Conservation (phyloP, 495 filamentous ascomycete genomes). For the Hyaloscypha finlandica region DNA sequence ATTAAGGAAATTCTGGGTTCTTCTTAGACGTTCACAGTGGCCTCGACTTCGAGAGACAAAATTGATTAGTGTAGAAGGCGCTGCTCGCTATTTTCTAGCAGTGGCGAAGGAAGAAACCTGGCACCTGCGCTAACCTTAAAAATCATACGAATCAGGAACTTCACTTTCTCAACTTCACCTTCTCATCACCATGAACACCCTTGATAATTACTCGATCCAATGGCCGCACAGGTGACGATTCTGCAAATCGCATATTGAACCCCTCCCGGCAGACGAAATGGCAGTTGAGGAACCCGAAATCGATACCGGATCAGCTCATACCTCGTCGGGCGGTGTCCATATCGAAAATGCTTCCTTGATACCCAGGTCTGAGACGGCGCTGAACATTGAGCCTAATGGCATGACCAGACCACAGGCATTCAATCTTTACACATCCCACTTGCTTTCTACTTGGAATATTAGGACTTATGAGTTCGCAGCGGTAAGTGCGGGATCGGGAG, state of each 20-base stretch:
- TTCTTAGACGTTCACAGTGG: background rate
- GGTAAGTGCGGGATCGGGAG: conserved; percentile 38
- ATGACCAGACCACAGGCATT: conserved; percentile 36
- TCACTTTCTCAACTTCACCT: background rate
- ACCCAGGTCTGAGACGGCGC: background rate
- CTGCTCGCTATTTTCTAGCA: background rate
- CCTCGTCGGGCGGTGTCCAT: background rate
- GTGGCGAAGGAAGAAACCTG: background rate
- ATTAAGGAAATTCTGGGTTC: background rate
- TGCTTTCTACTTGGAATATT: conserved; percentile 71
- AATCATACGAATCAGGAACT: background rate
- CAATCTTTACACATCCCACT: conserved; percentile 59
- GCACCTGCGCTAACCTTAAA: background rate
- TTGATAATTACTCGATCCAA: background rate
- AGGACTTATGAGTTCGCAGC: conserved; percentile 68
- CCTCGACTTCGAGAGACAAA: no score
- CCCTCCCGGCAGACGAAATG: background rate
- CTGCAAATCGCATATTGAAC: background rate
- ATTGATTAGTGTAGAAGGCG: background rate
- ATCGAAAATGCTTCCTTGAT: background rate
- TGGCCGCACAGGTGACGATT: background rate
- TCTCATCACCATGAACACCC: background rate
- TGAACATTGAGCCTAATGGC: conserved; percentile 5
- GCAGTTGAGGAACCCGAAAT: background rate
- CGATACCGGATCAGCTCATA: background rate